Evolutionary conservation across 148 eudicot species (phyloP).

Genomic region (Tetragonia tetragonoides): DNA sequence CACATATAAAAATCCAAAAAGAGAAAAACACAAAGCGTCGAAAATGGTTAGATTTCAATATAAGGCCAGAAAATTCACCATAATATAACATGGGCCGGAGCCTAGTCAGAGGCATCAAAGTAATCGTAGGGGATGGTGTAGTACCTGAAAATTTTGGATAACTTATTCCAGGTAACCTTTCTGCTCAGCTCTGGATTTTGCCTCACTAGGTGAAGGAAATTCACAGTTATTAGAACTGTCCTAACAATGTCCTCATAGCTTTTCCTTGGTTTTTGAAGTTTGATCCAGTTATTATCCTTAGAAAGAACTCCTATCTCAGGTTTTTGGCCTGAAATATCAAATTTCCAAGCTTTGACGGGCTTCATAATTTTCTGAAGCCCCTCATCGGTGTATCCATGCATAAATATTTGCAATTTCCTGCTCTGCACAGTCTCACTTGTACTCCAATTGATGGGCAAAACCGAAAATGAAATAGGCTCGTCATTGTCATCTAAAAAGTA

Average conservation of each 20-base stretch:
- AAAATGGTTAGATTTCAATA: neutral
- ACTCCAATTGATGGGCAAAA: slow-evolving; percentile 61
- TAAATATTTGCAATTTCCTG: slow-evolving; percentile 35
- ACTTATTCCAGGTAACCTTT: slow-evolving; percentile 56
- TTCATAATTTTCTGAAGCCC: slow-evolving; percentile 59
- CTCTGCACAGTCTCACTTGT: slow-evolving; percentile 27
- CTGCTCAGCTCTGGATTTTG: slow-evolving; percentile 43
- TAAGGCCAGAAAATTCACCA: neutral
- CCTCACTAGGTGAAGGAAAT: slow-evolving; percentile 46
- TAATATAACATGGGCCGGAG: neutral
- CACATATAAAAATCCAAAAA: neutral
- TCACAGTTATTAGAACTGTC: slow-evolving; percentile 58
- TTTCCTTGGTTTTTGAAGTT: slow-evolving; percentile 65
- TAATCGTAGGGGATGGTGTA: neutral
- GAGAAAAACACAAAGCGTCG: neutral
- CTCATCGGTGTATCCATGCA: slow-evolving; percentile 56
- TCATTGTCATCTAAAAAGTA: slow-evolving; percentile 42
- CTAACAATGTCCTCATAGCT: slow-evolving; percentile 51
- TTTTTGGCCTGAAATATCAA: slow-evolving; percentile 45
- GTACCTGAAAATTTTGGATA: slow-evolving; percentile 65
- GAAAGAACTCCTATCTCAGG: slow-evolving; percentile 70
- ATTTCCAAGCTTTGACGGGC: slow-evolving; percentile 79
- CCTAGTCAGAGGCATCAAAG: neutral
- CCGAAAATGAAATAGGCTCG: slow-evolving; percentile 56
- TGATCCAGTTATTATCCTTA: slow-evolving; percentile 65